These are phyloP conservation scores for Corchorus olitorius DNA, from an alignment of 345 rosid genomes.

Conservation along the genomic window DNA sequence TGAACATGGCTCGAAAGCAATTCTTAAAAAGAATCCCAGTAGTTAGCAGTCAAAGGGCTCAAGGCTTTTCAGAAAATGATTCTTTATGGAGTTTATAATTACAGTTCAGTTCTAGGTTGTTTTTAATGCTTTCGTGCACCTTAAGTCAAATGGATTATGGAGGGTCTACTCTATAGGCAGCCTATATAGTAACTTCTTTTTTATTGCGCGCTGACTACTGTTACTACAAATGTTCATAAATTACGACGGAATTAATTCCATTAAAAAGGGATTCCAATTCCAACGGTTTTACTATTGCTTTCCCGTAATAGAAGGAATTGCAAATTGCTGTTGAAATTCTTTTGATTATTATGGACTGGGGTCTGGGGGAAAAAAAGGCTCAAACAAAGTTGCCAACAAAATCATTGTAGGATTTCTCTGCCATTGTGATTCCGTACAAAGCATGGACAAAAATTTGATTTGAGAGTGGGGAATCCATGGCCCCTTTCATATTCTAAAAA, in stretches of 20 bases:
- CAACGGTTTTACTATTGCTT: too few relatives aligned
- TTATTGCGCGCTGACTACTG: background rate
- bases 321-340: too few relatives aligned
- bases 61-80: background rate
- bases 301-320: too few relatives aligned
- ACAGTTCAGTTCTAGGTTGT: background rate
- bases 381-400: background rate
- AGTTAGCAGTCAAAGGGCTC: background rate
- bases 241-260: background rate
- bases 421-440: conserved; percentile 2
- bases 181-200: background rate
- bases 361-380: too few relatives aligned
- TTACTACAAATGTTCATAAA: background rate
- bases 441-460: background rate
- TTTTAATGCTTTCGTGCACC: background rate
- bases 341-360: too few relatives aligned
- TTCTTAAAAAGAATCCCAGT: background rate
- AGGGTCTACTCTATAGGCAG: too few relatives aligned
- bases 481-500: background rate
- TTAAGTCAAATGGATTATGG: background rate
- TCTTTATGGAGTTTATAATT: background rate
- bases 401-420: conserved; percentile 1
- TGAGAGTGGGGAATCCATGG: background rate
- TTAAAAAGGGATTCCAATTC: too few relatives aligned
- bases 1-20: background rate